phyloP scores from a whole-genome alignment of 345 rosid species.

The Populus nigra region DNA sequence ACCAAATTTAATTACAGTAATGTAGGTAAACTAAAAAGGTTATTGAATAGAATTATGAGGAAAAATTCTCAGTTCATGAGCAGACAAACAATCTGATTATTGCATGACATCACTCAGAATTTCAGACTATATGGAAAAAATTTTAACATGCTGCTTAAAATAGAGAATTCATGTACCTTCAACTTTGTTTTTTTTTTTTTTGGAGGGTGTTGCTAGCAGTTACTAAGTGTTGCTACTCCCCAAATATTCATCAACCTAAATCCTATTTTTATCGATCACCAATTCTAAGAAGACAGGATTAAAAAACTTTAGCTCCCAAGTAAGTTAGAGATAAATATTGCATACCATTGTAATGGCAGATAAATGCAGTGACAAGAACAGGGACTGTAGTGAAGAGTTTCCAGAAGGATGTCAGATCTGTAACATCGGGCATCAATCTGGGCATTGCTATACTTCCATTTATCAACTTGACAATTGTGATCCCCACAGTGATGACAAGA shows the following conservation, averaged over 20 bases:
- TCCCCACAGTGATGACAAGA: slow-evolving; percentile 71
- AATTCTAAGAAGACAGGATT: neutral
- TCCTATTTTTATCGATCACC: neutral
- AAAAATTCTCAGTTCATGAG: neutral
- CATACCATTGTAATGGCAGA: slow-evolving; percentile 88
- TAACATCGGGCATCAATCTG: slow-evolving; percentile 66
- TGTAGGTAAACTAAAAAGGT: neutral
- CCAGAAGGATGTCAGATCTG: slow-evolving; percentile 69
- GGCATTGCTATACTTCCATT: slow-evolving; percentile 70
- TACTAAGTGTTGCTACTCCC: neutral
- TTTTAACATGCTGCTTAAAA: neutral
- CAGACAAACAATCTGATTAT: neutral
- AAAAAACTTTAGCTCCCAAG: neutral
- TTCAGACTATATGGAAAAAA: neutral
- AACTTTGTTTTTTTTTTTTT: neutral
- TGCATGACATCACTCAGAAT: neutral
- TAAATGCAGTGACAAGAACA: slow-evolving; percentile 82
- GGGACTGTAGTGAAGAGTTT: slow-evolving; percentile 87
- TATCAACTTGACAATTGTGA: slow-evolving; percentile 57
- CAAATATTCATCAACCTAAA: neutral
- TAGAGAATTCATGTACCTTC: neutral
- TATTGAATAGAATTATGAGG: neutral
- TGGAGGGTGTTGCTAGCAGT: neutral
- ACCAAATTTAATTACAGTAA: neutral
- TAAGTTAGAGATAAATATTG: neutral